Evolutionary conservation across 148 eudicot genomes (phyloP), one percentile per base, ranked within the genome.

Genomic region (Suaeda aralocaspica): DNA sequence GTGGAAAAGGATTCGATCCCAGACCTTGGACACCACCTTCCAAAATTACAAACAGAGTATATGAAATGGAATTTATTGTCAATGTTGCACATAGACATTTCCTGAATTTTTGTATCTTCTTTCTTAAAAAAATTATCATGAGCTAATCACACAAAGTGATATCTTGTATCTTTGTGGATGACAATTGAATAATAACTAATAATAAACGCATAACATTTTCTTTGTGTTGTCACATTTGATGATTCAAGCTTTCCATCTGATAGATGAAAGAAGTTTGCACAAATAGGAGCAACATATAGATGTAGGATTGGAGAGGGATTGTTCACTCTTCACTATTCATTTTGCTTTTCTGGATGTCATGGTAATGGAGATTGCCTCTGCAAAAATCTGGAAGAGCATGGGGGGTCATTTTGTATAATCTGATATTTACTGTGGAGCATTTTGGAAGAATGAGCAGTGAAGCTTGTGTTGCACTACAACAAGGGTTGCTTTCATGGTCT

Each of bases 261-360:
- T 73, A 73, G 70, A 66, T 73, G 65, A 65, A 64, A 73, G 64
- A 64, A 65, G 65, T 65, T 73, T 66, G 76, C 65, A 66, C 56
- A 53, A 53, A 57, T 73, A 56, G 64, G 64, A 73, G 71, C 71
- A 56, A 44, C 50, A 46, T 53, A 55, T 56, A 21, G 76, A 55
- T 73, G n/a, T 65, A 65, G 69, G 41, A 51, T 16, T 61, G 42
- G 69, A 72, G 69, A 72, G 76, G 62, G 69, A 64, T 28, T n/a
- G n/a, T n/a, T n/a, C n/a, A n/a, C n/a, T n/a, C 50, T n/a, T 46
- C 50, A 46, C 19, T 49, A 19, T 64, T 64, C 64, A 53, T 14
- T 73, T 39, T 65, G 57, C 64, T 33, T 70, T 73, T 44, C 64
- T 30, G 16, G 57, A 21, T 73, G 53, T 65, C 64, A 56, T 73